A percentile compares a stretch with the other conserved stretches of the same genome.
Evolutionary conservation across 129 eudicot species (phyloP).

Genomic region (Helianthus tuberosus): DNA sequence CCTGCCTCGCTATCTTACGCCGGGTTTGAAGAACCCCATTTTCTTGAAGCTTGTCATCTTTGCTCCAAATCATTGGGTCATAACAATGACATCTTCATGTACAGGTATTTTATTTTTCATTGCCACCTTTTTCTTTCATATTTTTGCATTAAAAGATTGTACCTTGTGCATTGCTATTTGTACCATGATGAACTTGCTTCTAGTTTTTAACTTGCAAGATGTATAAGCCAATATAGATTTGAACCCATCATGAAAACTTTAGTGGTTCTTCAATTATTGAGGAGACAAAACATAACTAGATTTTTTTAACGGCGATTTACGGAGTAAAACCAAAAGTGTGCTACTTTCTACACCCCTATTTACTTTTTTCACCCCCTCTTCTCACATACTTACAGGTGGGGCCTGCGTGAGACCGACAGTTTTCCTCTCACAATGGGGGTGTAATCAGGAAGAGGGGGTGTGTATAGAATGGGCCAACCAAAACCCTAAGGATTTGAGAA

Average conservation of each 20-base stretch:
- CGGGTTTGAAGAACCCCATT: conserved; percentile 58
- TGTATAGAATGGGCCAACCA: too few species aligned
- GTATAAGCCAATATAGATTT: neutral
- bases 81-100: conserved; percentile 78
- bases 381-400: too few species aligned
- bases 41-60: conserved; percentile 70
- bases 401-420: too few species aligned
- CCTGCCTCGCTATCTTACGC: conserved; percentile 41
- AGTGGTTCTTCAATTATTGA: neutral
- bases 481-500: too few species aligned
- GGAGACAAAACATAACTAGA: neutral
- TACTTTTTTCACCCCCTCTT: too few species aligned
- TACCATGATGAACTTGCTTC: conserved; percentile 7
- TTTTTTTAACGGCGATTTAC: too few species aligned
- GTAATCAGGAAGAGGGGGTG: too few species aligned
- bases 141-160: conserved; percentile 5
- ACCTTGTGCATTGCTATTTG: neutral
- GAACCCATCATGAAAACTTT: neutral
- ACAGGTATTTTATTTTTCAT: conserved; percentile 40
- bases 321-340: too few species aligned
- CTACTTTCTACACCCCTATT: too few species aligned
- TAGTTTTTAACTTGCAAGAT: neutral
- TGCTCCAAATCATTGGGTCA: conserved; percentile 55
- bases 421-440: too few species aligned
- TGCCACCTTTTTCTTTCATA: neutral